phyloP scores from a whole-genome alignment of 345 rosid species.

The Syzygium aromaticum region DNA sequence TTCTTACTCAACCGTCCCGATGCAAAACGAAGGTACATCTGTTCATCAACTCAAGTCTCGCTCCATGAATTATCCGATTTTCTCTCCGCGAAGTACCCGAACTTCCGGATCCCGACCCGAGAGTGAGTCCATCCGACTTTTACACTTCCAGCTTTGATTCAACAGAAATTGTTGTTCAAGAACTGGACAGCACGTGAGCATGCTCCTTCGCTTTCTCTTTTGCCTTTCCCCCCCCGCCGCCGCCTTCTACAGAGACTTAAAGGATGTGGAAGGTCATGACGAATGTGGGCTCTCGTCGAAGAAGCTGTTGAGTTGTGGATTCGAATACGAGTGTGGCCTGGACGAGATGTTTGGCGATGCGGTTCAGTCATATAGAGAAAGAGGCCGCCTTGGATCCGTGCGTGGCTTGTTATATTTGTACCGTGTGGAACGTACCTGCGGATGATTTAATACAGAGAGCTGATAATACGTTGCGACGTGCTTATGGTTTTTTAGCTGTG shows the following conservation, averaged over 20 bases:
- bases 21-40: background rate
- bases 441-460: background rate
- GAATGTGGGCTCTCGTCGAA: background rate
- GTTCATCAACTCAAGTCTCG: background rate
- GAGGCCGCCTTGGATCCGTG: background rate
- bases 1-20: background rate
- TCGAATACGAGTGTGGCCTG: background rate
- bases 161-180: background rate
- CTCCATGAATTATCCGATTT: background rate
- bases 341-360: background rate
- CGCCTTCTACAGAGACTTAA: background rate
- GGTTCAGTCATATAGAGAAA: background rate
- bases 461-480: background rate
- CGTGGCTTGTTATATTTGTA: background rate
- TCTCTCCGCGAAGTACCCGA: background rate
- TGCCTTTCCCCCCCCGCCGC: background rate
- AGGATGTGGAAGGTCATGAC: background rate
- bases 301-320: background rate
- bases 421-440: background rate
- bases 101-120: background rate
- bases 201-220: background rate
- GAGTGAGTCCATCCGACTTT: background rate
- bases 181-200: background rate
- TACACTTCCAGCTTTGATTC: background rate
- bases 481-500: accelerated